Base-by-base conservation (phyloP, 1,284 basidiomycete genomes). In the Golubevia pallescens region DNA sequence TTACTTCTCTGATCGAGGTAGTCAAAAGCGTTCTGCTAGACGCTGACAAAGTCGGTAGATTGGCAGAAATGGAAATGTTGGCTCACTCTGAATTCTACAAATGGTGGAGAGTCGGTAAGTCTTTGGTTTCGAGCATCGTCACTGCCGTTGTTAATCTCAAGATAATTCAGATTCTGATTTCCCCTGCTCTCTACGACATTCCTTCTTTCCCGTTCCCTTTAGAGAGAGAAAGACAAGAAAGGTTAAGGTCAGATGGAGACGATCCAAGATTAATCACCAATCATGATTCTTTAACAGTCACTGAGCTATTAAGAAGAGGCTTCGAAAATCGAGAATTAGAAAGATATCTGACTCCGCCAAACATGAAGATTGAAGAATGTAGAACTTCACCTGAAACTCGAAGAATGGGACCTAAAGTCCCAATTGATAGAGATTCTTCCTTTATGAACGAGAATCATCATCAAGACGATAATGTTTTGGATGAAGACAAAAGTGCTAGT, bases 151-250 rank as follows among this genome's bases (percentile, higher is more conserved):
- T 28, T 28, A 28, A 28, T 28, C 28, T 28, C 28, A 28, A 28
- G 28, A 28, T 28, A 28, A 28, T 28, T 28, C 28, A 28, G 28
- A 28, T 28, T 14, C 42, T 16, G 16, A 48, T 48, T 48, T 48
- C 8, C 42, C 42, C 16, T 38, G 3, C 34, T 38, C 34, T 4
- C 10, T 38, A 38, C 34, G 34, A 38, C 10, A 38, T 38, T 38
- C 34, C 3, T 38, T 38, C 34, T 38, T 5, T n/a, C n/a, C n/a
- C n/a, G n/a, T n/a, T 58, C 3, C 54, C 48, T 10, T 48, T 52
- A 62, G 67, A 69, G 58, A 64, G 67, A 57, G 67, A 66, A 24
- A 64, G 67, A 7, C 64, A 66, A 54, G 67, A 69, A 42, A 64
- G 61, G 1, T 21, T 58, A 16, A 65, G 67, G 55, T 14, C 52